Evolutionary conservation across 2,329 filamentous ascomycete genomes (phyloP), one percentile per base, ranked within the genome.

Genomic region (Nemania sp.): DNA sequence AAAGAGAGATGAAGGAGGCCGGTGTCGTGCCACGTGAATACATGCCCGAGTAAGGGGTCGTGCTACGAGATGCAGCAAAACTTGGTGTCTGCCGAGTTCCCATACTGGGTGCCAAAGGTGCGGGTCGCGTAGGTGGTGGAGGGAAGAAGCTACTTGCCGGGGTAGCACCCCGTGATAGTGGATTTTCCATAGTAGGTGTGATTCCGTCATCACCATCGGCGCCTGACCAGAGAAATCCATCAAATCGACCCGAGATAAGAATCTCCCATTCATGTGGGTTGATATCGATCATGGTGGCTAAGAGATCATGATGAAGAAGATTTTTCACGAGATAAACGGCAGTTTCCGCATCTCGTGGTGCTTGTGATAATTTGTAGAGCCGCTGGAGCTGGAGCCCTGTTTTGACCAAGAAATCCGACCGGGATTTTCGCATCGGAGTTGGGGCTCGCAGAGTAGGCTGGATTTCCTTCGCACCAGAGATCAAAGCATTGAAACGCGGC

Each of bases 181-280:
- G 70, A 26, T 67, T 67, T n/a, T 80, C 78, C 46, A 70, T 67
- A 26, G 67, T 79, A 51, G 70, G 71, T 31, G 64, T 64, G 6
- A 66, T 61, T 24, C 64, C 66, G 36, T 79, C 77, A 22, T 82
- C 80, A n/a, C 64, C 69, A 48, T 97, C 92, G 6, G 90, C 91
- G 19, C 93, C 93, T 39, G 91, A 96, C 84, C 93, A 96, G 17
- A 97, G 79, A 73, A 97, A 97, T 3, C 93, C 93, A 67, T 97
- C 92, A 65, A 97, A 97, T 23, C 93, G 88, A 23, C 93, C 93
- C 0, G 93, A 97, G 4, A 88, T 90, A 11, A 97, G 79, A 50
- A 97, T 96, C 59, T 97, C 93, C 93, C 93, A 97, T 72, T 97
- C 93, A n/a, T 90, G 89, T 41, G 86, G 83, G 67, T 88, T 94